Base-by-base conservation (phyloP, 2,329 filamentous ascomycete species). In the Chaetomiaceae sp. region DNA sequence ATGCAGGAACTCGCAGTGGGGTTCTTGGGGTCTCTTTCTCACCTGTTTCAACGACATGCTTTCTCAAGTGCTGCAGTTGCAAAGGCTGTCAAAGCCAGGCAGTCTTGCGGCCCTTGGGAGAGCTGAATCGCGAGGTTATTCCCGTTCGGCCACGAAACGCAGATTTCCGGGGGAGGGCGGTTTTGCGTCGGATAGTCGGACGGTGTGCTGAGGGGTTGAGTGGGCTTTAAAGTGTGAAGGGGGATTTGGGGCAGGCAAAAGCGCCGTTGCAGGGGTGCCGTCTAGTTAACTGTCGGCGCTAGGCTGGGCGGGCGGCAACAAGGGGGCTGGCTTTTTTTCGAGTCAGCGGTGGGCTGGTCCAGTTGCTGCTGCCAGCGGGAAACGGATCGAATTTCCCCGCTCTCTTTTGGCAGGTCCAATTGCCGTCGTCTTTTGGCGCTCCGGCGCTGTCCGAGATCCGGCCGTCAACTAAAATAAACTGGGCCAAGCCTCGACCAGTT, bases 11-110 rank as follows among this genome's bases (percentile, higher is more conserved):
- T 34, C 43, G 20, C 18, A 33, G 27, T 32, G 18, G 27, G 23
- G 18, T n/a, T 18, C 3, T 11, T 33, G 21, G 27, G 10, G 11
- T 20, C 18, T 34, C 42, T 70, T 30, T 27, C 58, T 57, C 36
- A 82, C 80, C 73, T 81, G 79, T 72, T 83, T 83, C 63, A 83
- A 70, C 59, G 80, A 82, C 80, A 83, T 83, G 62, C 58, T 67
- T 67, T 32, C 53, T 58, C 51, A 38, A 50, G 46, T 44, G 51
- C 45, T 51, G 51, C 51, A 50, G 46, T 56, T 48, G 46, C 27
- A 45, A 45, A 32, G 47, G 51, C 48, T 58, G 48, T 55, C 48
- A 54, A 60, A 58, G 51, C 38, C 47, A 45, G 38, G 38, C 55
- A 50, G 52, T 55, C 33, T 56, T 53, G 59, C 55, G 25, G 55